Evolutionary conservation across 371 early-diverging fungal species (phyloP).

Genomic region (Rhizopus delemar): DNA sequence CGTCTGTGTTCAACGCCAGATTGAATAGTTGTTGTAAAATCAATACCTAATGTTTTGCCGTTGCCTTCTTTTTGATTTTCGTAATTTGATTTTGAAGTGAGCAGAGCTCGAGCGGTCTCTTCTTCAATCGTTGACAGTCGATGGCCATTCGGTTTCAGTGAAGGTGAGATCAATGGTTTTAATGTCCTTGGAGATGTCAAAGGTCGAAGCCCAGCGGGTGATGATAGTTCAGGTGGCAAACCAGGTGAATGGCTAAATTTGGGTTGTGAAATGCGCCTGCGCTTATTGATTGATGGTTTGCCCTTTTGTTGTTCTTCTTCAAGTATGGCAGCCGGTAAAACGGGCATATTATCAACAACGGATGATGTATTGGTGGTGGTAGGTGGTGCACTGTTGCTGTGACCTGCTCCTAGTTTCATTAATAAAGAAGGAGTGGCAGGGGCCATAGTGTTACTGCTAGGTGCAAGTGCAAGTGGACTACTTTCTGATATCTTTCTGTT

Average conservation of each 20-base stretch:
- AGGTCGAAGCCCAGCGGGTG: slow-evolving; percentile 32
- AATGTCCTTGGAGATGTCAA: slow-evolving; percentile 44
- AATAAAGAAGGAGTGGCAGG: slow-evolving; percentile 65
- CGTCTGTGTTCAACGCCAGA: slow-evolving; percentile 75
- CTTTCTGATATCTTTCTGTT: not conserved
- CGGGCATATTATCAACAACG: slow-evolving; percentile 42
- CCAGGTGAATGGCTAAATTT: slow-evolving; percentile 9
- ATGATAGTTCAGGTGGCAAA: slow-evolving; percentile 22
- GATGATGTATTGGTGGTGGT: slow-evolving; percentile 6
- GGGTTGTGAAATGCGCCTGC: slow-evolving; percentile 23
- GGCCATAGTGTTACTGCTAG: slow-evolving; percentile 22
- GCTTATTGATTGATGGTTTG: slow-evolving; percentile 18
- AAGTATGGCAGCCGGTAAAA: slow-evolving; percentile 46
- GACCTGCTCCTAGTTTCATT: slow-evolving; percentile 61
- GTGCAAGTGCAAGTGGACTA: slow-evolving; percentile 11
- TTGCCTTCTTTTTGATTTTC: slow-evolving; percentile 83
- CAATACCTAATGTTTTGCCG: slow-evolving; percentile 75
- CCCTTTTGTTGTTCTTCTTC: slow-evolving; percentile 15
- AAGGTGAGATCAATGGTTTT: slow-evolving; percentile 55
- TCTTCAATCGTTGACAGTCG: slow-evolving; percentile 40
- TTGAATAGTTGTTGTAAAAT: slow-evolving; percentile 68
- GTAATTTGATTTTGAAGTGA: slow-evolving; percentile 86
- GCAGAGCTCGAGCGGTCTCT: slow-evolving; percentile 47
- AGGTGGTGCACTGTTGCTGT: slow-evolving; percentile 15
- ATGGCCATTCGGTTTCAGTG: slow-evolving; percentile 51